Base-by-base conservation (phyloP, 2,329 filamentous ascomycete genomes). In the Ambrosiella cleistominuta region DNA sequence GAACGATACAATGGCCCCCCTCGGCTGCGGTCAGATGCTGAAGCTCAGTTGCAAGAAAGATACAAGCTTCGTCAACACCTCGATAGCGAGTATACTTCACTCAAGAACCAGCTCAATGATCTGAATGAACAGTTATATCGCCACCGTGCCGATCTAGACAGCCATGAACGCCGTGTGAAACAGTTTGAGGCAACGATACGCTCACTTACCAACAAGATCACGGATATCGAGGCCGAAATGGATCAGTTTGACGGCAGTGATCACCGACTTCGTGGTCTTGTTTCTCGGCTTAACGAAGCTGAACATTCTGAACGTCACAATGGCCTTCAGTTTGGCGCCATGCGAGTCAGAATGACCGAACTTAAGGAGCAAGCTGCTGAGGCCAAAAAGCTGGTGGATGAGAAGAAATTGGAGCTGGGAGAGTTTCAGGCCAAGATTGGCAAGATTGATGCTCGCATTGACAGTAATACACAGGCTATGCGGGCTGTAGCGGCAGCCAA, bases 11-110 rank as follows among this genome's bases (percentile, higher is more conserved):
- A 66, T 0, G 74, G 77, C 44, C 71, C 70, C 8, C 74, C 85
- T 27, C 81, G 89, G n/a, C 94, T 95, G 81, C 85, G 84, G 65
- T 83, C 86, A 0, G 86, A 95, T 66, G 74, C 80, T 35, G 83
- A 80, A 59, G 78, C 78, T 15, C 85, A 88, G 65, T 76, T 90
- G 45, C 66, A 68, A 6, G 69, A 77, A 12, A 73, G 77, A 50
- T 70, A 71, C 59, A 74, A 80, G 35, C 70, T 71, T 3, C 62
- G 80, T 2, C 69, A 74, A 35, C 75, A 80, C 42, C 72, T 86
- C 2, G 74, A 76, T 56, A 27, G 69, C 5, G 80, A 86, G 60
- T 67, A 81, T 52, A 68, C 70, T 2, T 72, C 75, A 1, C 68
- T 83, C 4, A 74, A 78, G 57, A 71, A 36, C 72, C 77, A 54